Base-by-base conservation (phyloP, 805 yeast species). In the Lachancea mirantina region DNA sequence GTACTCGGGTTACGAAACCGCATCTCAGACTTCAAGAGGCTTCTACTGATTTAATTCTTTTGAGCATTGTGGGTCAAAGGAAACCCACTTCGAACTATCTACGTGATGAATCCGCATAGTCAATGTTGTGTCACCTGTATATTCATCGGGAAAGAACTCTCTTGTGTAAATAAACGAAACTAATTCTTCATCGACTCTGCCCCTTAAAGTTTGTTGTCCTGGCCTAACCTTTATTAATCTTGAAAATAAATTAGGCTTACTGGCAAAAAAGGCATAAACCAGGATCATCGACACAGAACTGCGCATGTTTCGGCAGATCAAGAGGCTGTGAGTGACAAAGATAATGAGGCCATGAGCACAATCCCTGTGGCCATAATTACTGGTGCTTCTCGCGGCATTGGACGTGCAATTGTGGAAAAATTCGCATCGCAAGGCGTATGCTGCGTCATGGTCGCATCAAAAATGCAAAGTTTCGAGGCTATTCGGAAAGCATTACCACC, bases 301-400 rank as follows among this genome's bases (percentile, higher is more conserved):
- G n/a, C n/a, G n/a, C n/a, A n/a, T n/a, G n/a, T n/a, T n/a, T n/a
- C n/a, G n/a, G n/a, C n/a, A n/a, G n/a, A n/a, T n/a, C n/a, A n/a
- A n/a, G n/a, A n/a, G n/a, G n/a, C n/a, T n/a, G n/a, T n/a, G n/a
- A n/a, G n/a, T n/a, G n/a, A n/a, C n/a, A n/a, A n/a, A n/a, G n/a
- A n/a, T n/a, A n/a, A n/a, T n/a, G n/a, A n/a, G n/a, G n/a, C n/a
- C 21, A 34, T 34, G 36, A 4, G 29, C 16, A 26, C 9, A 14
- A 23, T 32, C 10, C 52, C 55, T 1, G 55, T 54, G 5, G 59
- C 59, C 2, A 45, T 66, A 4, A 41, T 66, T n/a, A 57, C 67
- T 2, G 72, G 73, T 9, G 65, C 65, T 14, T 61, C 65, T 14
- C 51, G 65, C 35, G 71, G 71, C 4, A 59, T 67, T 30, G 72